Conservation (phyloP, 202 grass and related monocot genomes). For the Hordeum pubiflorum region DNA sequence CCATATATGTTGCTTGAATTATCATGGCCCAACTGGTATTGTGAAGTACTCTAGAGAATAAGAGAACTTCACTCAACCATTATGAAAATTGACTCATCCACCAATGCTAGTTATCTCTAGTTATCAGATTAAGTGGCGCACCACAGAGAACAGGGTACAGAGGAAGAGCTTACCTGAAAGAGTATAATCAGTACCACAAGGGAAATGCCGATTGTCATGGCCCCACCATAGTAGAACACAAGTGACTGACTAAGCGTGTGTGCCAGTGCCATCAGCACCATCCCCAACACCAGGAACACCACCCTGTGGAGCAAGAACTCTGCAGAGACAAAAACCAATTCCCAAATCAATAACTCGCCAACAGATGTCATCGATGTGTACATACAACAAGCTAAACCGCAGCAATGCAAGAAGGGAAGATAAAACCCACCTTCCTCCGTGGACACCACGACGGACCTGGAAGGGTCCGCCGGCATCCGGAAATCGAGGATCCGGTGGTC, state of each 20-base stretch:
- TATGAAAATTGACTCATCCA: not conserved
- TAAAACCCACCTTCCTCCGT: conserved; percentile 59
- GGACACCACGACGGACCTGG: conserved; percentile 46
- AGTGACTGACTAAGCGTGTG: conserved; percentile 60
- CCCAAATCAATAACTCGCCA: conserved; percentile 3
- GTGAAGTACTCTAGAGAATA: not conserved
- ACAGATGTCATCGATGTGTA: not conserved
- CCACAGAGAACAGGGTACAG: not conserved
- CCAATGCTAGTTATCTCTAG: not conserved
- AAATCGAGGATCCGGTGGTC: conserved; percentile 60
- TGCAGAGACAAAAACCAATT: conserved; percentile 27
- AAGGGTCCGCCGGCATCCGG: conserved; percentile 52
- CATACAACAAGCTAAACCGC: not conserved
- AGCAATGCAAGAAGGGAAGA: not conserved
- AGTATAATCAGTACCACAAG: conserved; percentile 77
- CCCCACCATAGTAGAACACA: conserved; percentile 95
- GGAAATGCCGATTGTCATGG: conserved; percentile 83
- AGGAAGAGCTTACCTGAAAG: conserved; percentile 62
- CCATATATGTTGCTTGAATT: not conserved
- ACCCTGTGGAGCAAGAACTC: conserved; percentile 68
- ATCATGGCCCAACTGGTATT: not conserved
- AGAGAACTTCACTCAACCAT: not conserved
- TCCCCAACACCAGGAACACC: conserved; percentile 74
- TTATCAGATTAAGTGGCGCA: not conserved
- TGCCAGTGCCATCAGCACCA: conserved; percentile 61